Percentiles rank a stretch among this genome's conserved stretches.
These are phyloP conservation scores for Rhodotorula graminis DNA, from an alignment of 768 basidiomycete genomes.

Conservation along the genomic window DNA sequence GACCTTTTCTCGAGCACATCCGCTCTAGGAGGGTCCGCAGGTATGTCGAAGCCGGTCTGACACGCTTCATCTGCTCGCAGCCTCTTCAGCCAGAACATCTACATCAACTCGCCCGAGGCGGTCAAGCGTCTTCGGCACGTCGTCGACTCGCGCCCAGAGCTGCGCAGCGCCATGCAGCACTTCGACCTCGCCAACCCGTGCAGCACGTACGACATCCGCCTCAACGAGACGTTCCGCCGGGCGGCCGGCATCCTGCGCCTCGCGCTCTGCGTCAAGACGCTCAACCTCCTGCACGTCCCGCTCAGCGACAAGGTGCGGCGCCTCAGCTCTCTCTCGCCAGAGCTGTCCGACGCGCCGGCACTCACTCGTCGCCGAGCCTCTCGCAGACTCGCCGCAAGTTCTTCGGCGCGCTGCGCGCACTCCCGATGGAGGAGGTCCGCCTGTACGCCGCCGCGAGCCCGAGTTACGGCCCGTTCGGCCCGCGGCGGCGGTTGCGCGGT, in stretches of 20 bases:
- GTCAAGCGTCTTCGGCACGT: background rate
- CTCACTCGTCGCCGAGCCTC: background rate
- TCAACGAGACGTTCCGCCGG: background rate
- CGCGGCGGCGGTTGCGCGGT: background rate
- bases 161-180: background rate
- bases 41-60: too few relatives aligned
- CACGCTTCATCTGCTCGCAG: background rate
- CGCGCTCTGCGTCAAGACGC: background rate
- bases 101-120: background rate
- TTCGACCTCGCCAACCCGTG: slow-evolving; percentile 1
- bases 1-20: too few relatives aligned
- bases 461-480: background rate
- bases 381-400: background rate
- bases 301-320: slow-evolving; percentile 12
- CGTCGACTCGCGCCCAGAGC: background rate
- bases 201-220: background rate
- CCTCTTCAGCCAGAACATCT: slow-evolving; percentile 2
- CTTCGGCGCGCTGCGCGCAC: slow-evolving; percentile 1
- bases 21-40: too few relatives aligned
- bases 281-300: slow-evolving; percentile 6
- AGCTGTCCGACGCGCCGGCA: background rate
- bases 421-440: background rate
- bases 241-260: background rate
- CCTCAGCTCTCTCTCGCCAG: background rate
- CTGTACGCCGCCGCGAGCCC: background rate